Conservation (phyloP, 2,329 filamentous ascomycete species). For the Pleoardoris graminearum region DNA sequence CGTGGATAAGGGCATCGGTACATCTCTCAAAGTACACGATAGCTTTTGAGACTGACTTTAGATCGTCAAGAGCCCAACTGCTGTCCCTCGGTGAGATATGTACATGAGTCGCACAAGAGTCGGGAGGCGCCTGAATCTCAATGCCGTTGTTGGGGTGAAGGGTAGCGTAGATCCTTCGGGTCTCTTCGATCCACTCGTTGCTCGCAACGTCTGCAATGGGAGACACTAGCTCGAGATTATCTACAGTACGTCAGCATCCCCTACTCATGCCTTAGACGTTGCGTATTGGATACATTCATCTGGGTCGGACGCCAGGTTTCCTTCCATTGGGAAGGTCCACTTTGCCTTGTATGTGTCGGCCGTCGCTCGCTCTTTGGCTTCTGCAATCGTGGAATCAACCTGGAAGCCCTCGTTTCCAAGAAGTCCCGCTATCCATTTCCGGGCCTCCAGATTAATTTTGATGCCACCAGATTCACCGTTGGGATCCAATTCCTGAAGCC, state of each 20-base stretch:
- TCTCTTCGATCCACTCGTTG: not conserved
- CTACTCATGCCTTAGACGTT: no score
- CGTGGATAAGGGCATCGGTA: not conserved
- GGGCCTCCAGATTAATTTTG: not conserved
- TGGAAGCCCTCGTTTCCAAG: not conserved
- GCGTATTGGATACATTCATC: not conserved
- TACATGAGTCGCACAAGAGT: not conserved
- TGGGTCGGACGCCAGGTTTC: not conserved
- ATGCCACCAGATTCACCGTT: no score
- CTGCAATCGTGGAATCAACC: not conserved
- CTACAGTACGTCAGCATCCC: not conserved
- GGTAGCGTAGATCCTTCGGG: not conserved
- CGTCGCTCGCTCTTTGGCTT: not conserved
- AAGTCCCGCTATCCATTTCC: not conserved
- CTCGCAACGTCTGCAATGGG: not conserved
- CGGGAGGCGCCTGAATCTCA: not conserved
- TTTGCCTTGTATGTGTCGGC: not conserved
- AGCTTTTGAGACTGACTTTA: not conserved
- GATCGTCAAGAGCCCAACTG: not conserved
- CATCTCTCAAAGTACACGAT: not conserved
- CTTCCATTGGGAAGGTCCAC: not conserved
- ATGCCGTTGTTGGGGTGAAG: not conserved
- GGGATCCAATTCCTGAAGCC: not conserved
- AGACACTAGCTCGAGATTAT: not conserved
- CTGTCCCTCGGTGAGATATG: not conserved